Evolutionary conservation across 176 grass and related monocot species (phyloP).

Genomic region (Stipa capillata): DNA sequence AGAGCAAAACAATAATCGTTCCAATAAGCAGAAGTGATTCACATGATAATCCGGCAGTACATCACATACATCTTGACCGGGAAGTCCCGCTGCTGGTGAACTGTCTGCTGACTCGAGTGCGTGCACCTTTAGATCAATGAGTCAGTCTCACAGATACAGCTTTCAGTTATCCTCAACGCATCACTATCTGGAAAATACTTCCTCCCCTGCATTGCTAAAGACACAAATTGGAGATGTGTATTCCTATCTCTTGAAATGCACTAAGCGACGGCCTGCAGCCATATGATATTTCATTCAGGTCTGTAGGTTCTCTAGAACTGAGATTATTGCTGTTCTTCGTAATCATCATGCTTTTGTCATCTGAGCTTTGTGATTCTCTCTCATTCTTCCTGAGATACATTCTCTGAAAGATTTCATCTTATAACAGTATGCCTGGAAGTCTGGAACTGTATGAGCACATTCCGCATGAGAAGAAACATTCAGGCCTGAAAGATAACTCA

Average conservation of each 20-base stretch:
- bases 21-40: background rate
- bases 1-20: background rate
- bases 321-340: background rate
- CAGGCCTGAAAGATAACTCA: background rate
- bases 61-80: background rate
- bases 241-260: background rate
- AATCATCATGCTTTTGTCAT: background rate
- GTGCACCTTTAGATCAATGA: no score
- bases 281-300: background rate
- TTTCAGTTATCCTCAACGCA: no score
- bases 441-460: background rate
- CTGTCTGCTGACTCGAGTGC: background rate
- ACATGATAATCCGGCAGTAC: background rate
- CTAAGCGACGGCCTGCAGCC: background rate
- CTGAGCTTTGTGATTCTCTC: background rate
- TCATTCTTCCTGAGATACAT: background rate
- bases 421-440: conserved; percentile 2
- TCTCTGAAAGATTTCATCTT: background rate
- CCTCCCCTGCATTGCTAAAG: no score
- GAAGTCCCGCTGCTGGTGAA: background rate
- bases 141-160: no score
- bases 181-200: no score
- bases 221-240: no score
- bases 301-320: no score
- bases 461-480: background rate